Conservation (phyloP, 2,329 filamentous ascomycete species). For the Penicillium decumbens region DNA sequence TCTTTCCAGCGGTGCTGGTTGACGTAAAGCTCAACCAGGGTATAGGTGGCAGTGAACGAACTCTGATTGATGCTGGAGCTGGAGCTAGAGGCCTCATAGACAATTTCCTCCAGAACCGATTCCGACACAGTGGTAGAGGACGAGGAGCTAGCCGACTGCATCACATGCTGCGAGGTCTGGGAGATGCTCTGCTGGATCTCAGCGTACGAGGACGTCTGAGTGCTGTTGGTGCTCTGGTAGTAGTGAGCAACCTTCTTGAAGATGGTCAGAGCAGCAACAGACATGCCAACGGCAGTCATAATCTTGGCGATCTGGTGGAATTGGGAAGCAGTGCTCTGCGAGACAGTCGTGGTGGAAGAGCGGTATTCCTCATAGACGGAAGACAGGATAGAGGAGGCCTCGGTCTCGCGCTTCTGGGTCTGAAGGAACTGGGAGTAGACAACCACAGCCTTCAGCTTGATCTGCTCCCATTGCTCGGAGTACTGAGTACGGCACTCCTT, state of each 20-base stretch:
- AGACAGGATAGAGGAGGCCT: slow-evolving; percentile 45
- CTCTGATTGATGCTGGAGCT: slow-evolving; percentile 39
- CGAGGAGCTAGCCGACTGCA: slow-evolving; percentile 37
- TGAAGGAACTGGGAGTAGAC: slow-evolving; percentile 48
- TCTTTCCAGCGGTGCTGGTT: slow-evolving; percentile 47
- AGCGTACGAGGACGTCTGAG: slow-evolving; percentile 32
- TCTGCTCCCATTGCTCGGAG: slow-evolving; percentile 46
- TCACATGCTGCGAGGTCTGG: slow-evolving; percentile 42
- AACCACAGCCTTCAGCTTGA: slow-evolving; percentile 46
- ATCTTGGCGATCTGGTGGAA: slow-evolving; percentile 42
- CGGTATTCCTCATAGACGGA: slow-evolving; percentile 50
- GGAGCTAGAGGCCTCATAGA: slow-evolving; percentile 43
- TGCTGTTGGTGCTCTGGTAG: slow-evolving; percentile 37
- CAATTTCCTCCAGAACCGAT: slow-evolving; percentile 41
- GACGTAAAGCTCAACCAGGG: slow-evolving; percentile 42
- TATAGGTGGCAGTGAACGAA: slow-evolving; percentile 42
- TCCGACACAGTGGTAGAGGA: slow-evolving; percentile 38
- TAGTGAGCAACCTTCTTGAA: slow-evolving; percentile 43
- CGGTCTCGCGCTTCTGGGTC: slow-evolving; percentile 42
- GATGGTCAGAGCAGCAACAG: slow-evolving; percentile 45
- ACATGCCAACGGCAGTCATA: slow-evolving; percentile 46
- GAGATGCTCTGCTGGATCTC: slow-evolving; percentile 45
- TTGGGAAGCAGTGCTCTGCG: slow-evolving; percentile 37
- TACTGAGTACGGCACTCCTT: slow-evolving; percentile 43
- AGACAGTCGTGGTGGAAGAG: slow-evolving; percentile 39